Base-by-base conservation (phyloP, 768 basidiomycete genomes). In the Obba rivulosa region DNA sequence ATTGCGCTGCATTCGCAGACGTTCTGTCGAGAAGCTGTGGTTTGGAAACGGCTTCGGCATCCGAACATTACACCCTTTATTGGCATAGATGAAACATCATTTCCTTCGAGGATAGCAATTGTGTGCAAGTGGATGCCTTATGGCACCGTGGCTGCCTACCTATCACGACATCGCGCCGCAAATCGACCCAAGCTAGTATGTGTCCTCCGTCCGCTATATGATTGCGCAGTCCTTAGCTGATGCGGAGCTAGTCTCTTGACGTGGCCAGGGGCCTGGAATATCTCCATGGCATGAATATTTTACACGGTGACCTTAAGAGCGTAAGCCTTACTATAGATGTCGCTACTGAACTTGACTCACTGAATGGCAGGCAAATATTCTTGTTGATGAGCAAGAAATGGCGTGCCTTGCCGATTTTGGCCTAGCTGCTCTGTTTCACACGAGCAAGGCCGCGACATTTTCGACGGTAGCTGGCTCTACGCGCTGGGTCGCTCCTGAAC, bases 241-340 rank as follows among this genome's bases (percentile, higher is more conserved):
- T n/a, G n/a, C n/a, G n/a, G n/a, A 24, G 14, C 11, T 35, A 49
- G 47, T 16, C 43, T 8, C 10, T 49, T 10, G 48, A 50, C 8
- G 24, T 50, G 2, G 40, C 20, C 7, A 17, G 16, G 3, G 48
- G 48, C 5, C 36, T 50, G 24, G 18, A 31, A 2, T 50, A 43
- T 43, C 37, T 50, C 4, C 48, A 50, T 36, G 13, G n/a, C 5
- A 22, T 16, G n/a, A 17, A 18, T 21, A 43, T 50, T 20, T 34
- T 50, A 16, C 48, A 50, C 24, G 48, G 48, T 16, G 48, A 50
- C 22, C 48, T 50, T 16, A 43, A 45, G 20, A n/a, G 42, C 18
- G 43, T 50, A 43, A 8, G 43, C 28, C 36, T 50, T 20, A 11
- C 17, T 31, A 23, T 43, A 34, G 20, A 44, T 9, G 9, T 17